phyloP scores from a whole-genome alignment of 257 asterid species.

The Prunella vulgaris region DNA sequence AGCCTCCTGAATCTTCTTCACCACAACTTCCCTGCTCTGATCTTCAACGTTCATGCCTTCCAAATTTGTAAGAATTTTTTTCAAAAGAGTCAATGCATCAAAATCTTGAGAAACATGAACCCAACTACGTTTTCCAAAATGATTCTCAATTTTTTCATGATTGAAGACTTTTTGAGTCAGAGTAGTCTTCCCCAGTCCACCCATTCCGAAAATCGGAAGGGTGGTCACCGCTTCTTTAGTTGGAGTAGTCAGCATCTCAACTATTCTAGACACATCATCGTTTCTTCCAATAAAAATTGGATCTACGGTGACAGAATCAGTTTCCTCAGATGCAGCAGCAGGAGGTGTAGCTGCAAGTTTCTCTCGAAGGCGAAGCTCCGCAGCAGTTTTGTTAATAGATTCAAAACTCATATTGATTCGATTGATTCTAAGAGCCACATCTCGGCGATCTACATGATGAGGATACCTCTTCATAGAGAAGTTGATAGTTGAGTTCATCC shows the following conservation, averaged over 20 bases:
- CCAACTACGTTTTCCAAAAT: background rate
- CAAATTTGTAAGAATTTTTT: background rate
- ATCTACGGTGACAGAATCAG: background rate
- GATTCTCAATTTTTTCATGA: background rate
- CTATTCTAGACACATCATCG: background rate
- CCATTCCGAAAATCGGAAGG: background rate
- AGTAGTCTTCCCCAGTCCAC: background rate
- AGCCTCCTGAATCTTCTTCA: background rate
- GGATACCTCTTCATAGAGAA: background rate
- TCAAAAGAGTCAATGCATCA: background rate
- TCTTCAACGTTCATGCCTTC: background rate
- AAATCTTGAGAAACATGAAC: background rate
- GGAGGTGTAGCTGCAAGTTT: background rate
- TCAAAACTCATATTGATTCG: background rate
- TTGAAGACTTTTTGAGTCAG: background rate
- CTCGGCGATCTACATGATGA: background rate
- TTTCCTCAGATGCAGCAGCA: background rate
- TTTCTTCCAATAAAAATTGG: background rate
- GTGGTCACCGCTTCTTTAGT: background rate
- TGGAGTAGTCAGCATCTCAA: background rate
- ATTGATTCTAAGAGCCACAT: background rate
- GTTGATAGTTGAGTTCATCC: background rate
- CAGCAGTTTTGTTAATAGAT: background rate
- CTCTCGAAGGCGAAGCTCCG: background rate
- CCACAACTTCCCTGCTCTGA: background rate